Evolutionary conservation across 1,284 basidiomycete genomes (phyloP), one percentile per base, ranked within the genome.

Genomic region (Stereum hirsutum): DNA sequence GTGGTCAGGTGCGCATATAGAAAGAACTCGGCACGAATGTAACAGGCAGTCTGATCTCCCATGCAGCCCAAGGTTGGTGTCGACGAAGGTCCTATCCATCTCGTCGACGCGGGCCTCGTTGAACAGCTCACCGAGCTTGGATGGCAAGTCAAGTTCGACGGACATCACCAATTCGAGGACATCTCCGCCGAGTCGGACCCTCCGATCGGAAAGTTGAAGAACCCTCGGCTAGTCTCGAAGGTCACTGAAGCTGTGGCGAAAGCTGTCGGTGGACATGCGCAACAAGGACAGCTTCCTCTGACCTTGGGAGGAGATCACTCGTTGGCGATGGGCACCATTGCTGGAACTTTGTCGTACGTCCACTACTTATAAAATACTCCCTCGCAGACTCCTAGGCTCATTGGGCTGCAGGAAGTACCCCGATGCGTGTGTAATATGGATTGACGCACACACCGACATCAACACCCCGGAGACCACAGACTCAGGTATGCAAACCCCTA

Each of bases 281-380:
- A 74, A 62, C 75, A 78, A 43, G 92, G 94, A 7, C 75, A 82
- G 57, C 68, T 99, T 31, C 87, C 93, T 3, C 68, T 99, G 12
- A 98, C 93, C 1, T 70, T 99, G n/a, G 96, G 95, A 14, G 96
- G 96, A 10, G 94, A 98, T 60, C 94, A 98, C 64, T 93, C 89
- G 42, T 65, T 98, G 58, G 92, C 90, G 1, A 86, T 96, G 82
- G 93, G 90, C 11, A 96, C 93, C 19, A 85, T 92, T 47, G 85
- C 80, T 10, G 90, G 89, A 28, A 89, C 87, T 5, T 58, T 89
- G 24, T 76, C 70, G 86, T 87, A 58, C 58, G 74, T 55, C 7
- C 25, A 5, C 11, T 19, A 20, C 27, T 36, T 19, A 21, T n/a
- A n/a, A n/a, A n/a, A 33, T 24, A 14, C 10, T 19, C n/a, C 5